These are phyloP conservation scores for Artemisia annua DNA, from an alignment of 129 eudicot genomes.

Conservation along the genomic window DNA sequence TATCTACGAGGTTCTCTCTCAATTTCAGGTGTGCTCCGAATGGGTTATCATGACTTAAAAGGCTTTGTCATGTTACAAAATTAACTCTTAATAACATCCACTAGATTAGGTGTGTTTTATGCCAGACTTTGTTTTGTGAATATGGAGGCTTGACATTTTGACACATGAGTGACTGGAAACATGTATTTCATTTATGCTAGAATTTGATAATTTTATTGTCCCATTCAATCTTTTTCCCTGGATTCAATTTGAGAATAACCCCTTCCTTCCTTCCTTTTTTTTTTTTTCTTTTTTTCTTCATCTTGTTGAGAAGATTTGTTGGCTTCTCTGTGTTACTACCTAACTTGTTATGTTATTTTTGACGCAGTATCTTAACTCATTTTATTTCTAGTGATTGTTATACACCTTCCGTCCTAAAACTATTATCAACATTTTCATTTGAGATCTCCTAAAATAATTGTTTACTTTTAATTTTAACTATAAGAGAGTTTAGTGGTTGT, in stretches of 20 bases:
- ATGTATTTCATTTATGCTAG: background rate
- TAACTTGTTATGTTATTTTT: too few species aligned
- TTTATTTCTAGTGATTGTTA: too few species aligned
- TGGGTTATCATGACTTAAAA: conserved; percentile 9
- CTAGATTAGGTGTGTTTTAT: conserved; percentile 21
- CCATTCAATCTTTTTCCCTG: background rate
- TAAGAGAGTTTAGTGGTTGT: too few species aligned
- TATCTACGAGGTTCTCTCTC: conserved; percentile 61
- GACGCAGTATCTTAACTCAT: too few species aligned
- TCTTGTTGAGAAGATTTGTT: background rate
- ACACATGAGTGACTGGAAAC: background rate
- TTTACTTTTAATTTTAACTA: too few species aligned
- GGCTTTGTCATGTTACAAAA: conserved; percentile 9
- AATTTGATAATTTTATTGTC: conserved; percentile 4
- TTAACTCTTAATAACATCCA: conserved; percentile 15
- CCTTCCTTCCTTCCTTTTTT: too few species aligned
- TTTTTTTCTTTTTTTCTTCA: background rate
- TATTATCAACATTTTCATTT: too few species aligned
- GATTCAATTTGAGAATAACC: too few species aligned
- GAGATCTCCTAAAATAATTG: too few species aligned
- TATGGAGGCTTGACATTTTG: background rate
- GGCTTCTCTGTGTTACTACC: background rate
- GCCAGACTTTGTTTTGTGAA: conserved; percentile 30
- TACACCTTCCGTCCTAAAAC: too few species aligned
- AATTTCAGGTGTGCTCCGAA: conserved; percentile 50